Conservation (phyloP, 192 early-diverging fungal species). For the Mortierella antarctica region DNA sequence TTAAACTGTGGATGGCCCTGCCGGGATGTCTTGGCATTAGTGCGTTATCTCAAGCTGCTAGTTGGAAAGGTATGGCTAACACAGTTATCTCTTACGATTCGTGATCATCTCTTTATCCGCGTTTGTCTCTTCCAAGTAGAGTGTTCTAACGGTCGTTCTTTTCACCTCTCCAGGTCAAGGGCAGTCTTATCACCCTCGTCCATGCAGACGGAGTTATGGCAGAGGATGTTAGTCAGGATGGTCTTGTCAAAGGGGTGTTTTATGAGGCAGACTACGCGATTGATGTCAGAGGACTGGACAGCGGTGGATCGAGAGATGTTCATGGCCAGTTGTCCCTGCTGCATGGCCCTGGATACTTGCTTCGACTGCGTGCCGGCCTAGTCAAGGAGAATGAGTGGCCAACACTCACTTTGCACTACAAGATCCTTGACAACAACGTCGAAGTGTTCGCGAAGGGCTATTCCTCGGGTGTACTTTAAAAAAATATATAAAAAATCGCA, state of each 20-base stretch:
- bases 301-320: slow-evolving; percentile 67
- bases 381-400: slow-evolving; percentile 52
- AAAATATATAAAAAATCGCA: slow-evolving; percentile 4
- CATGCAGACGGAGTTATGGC: slow-evolving; percentile 62
- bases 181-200: slow-evolving; percentile 61
- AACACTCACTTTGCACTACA: slow-evolving; percentile 64
- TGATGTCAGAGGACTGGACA: slow-evolving; percentile 59
- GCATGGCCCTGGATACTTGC: neutral
- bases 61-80: slow-evolving; percentile 45
- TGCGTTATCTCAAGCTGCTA: slow-evolving; percentile 56
- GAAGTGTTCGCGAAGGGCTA: slow-evolving; percentile 70
- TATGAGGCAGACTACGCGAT: slow-evolving; percentile 61
- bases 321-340: slow-evolving; percentile 58
- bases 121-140: neutral
- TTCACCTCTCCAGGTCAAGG: slow-evolving; percentile 42
- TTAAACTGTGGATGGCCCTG: slow-evolving; percentile 59
- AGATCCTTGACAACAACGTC: slow-evolving; percentile 69
- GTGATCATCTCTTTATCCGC: neutral
- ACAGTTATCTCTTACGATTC: no score
- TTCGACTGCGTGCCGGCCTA: neutral
- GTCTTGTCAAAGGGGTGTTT: slow-evolving; percentile 60
- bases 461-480: slow-evolving; percentile 63
- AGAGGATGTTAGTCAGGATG: slow-evolving; percentile 58
- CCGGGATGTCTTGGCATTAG: slow-evolving; percentile 50
- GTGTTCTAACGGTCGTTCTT: neutral